These are phyloP conservation scores for Boletus speciosus DNA, from an alignment of 768 basidiomycete genomes.

Conservation along the genomic window DNA sequence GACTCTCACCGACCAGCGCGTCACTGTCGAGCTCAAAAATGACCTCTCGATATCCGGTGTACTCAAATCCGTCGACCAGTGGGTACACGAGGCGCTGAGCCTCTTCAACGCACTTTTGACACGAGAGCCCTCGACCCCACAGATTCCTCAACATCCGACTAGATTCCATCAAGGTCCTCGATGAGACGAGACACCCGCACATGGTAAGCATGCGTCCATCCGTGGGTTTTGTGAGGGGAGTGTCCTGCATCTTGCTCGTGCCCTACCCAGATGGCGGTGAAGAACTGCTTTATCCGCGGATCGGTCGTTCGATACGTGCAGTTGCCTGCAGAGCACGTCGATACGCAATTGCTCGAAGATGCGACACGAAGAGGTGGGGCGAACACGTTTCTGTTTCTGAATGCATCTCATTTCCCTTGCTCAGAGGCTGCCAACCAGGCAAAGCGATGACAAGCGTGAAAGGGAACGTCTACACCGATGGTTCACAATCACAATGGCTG, in stretches of 20 bases:
- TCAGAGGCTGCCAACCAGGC: slow-evolving; percentile 41
- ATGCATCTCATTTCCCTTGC: slow-evolving; percentile 6
- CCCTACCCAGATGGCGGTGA: slow-evolving; percentile 83
- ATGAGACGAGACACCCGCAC: slow-evolving; percentile 93
- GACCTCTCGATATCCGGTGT: slow-evolving; percentile 95
- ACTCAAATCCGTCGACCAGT: slow-evolving; percentile 98
- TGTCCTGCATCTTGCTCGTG: not conserved
- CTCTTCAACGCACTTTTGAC: not conserved
- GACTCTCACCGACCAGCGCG: slow-evolving; percentile 94
- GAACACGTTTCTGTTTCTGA: not conserved
- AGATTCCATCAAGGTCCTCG: slow-evolving; percentile 88
- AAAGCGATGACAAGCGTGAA: slow-evolving; percentile 31
- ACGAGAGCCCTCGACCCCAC: slow-evolving; percentile 1
- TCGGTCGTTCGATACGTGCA: slow-evolving; percentile 98
- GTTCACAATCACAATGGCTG: not conserved
- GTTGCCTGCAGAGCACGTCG: slow-evolving; percentile 87
- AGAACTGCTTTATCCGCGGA: slow-evolving; percentile 98
- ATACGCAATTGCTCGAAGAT: slow-evolving; percentile 93
- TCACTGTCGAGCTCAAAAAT: slow-evolving; percentile 98
- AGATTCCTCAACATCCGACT: slow-evolving; percentile 96
- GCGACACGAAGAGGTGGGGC: slow-evolving; percentile 87
- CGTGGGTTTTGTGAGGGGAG: not conserved
- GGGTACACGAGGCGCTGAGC: slow-evolving; percentile 27
- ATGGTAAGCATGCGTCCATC: slow-evolving; percentile 62
- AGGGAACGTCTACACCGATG: not conserved